Evolutionary conservation across 2,329 filamentous ascomycete species (phyloP).

Genomic region (Xylariaceae sp.): DNA sequence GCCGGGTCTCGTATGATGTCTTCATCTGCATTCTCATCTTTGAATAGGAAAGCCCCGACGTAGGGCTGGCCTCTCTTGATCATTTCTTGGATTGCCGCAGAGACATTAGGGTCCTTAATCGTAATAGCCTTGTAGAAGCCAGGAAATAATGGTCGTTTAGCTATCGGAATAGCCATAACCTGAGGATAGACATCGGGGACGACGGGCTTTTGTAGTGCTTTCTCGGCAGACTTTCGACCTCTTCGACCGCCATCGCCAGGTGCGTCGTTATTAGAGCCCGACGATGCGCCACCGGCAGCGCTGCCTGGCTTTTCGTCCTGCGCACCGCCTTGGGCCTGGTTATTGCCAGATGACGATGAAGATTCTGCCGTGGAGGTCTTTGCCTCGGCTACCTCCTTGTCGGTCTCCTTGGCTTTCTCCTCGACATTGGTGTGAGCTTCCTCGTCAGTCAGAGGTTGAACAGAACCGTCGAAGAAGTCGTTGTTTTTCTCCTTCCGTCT

Average conservation of each 20-base stretch:
- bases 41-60: slow-evolving; percentile 93
- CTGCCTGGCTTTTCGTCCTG: slow-evolving; percentile 56
- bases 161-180: slow-evolving; percentile 94
- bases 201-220: slow-evolving; percentile 77
- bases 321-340: slow-evolving; percentile 36
- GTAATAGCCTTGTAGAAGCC: slow-evolving; percentile 99
- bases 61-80: slow-evolving; percentile 97
- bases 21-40: slow-evolving; percentile 89
- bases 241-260: slow-evolving; percentile 64
- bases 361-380: slow-evolving; percentile 40
- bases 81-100: slow-evolving; percentile 89
- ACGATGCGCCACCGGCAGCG: slow-evolving; percentile 52
- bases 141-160: slow-evolving; percentile 87
- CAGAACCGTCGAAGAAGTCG: slow-evolving; percentile 48
- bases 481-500: slow-evolving; percentile 39
- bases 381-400: slow-evolving; percentile 45
- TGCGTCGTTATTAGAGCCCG: slow-evolving; percentile 51
- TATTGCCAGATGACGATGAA: slow-evolving; percentile 45
- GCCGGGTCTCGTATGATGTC: slow-evolving; percentile 87
- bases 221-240: slow-evolving; percentile 66
- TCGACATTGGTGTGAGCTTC: slow-evolving; percentile 50
- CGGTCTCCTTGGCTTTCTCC: slow-evolving; percentile 41
- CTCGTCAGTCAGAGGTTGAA: slow-evolving; percentile 50
- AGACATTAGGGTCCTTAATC: slow-evolving; percentile 87
- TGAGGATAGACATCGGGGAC: slow-evolving; percentile 96